Evolutionary conservation across 2,329 filamentous ascomycete species (phyloP), one percentile per base, ranked within the genome.

Genomic region (Nakataea oryzae): DNA sequence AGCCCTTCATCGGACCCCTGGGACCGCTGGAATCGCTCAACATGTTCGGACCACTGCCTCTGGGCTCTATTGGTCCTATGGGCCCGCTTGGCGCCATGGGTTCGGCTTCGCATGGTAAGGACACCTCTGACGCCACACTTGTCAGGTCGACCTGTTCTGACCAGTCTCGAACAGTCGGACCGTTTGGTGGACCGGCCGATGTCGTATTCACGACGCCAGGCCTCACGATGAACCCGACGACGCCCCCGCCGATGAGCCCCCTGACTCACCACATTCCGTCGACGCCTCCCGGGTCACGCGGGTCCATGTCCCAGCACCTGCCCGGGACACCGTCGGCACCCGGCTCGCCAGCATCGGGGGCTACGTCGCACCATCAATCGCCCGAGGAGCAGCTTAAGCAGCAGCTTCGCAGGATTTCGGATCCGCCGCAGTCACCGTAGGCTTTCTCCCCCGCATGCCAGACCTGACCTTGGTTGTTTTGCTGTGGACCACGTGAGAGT

Each of bases 351-450:
- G 54, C 62, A n/a, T 29, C 60, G 0, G 61, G 63, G 2, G 32
- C 62, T 1, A 66, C 67, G 26, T 54, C 62, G 1, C 65, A 65
- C 21, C 64, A 60, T 26, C 65, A 67, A 60, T 67, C 67, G 3
- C 67, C 67, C 7, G 67, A 65, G 1, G 67, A 68, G 17, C 67
- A 69, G 64, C 64, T 69, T 30, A 68, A 64, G 63, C 67, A 68
- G 57, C 67, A 69, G 60, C 54, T 69, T 58, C 67, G 67, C n/a
- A 68, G 67, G 63, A 69, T 69, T 27, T 69, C 67, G 17, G 67
- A 69, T 54, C 66, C 67, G 47, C 67, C 66, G 59, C 67, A 67
- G 17, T 68, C 67, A 50, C 61, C 65, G 60, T 69, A 64, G 60
- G 60, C 60, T 26, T 30, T 57, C 62, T 30, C 54, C 62, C 57